These are phyloP conservation scores for Salvia splendens DNA, from an alignment of 257 asterid species.

Conservation along the genomic window DNA sequence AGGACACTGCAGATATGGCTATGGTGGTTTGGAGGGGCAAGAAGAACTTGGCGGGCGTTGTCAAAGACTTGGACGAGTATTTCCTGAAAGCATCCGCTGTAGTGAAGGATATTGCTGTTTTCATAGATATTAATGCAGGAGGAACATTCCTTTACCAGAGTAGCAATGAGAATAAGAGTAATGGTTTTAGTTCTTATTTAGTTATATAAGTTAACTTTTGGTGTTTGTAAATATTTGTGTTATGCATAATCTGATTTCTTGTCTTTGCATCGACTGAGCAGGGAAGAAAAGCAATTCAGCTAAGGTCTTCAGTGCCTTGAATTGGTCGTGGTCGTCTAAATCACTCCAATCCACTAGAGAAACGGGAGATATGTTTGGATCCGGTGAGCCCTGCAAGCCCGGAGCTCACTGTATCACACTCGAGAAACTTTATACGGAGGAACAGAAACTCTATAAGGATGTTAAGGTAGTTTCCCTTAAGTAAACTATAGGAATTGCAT, in stretches of 20 bases:
- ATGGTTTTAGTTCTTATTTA: constrained; percentile 28
- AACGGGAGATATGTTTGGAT: constrained; percentile 37
- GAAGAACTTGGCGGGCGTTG: constrained; percentile 52
- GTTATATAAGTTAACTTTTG: neutral
- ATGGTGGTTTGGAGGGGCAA: constrained; percentile 65
- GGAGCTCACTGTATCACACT: constrained; percentile 82
- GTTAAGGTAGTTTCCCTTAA: constrained; percentile 57
- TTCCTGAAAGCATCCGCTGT: constrained; percentile 70
- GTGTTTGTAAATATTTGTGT: neutral
- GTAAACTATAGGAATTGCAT: constrained; percentile 10
- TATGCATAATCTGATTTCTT: too few relatives aligned
- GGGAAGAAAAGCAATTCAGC: constrained; percentile 73
- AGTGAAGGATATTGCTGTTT: constrained; percentile 67
- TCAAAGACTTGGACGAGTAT: constrained; percentile 74
- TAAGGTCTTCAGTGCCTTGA: constrained; percentile 67
- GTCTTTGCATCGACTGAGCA: constrained; percentile 11
- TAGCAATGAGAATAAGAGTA: constrained; percentile 62
- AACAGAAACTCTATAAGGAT: constrained; percentile 73
- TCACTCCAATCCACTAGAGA: constrained; percentile 55
- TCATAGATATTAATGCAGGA: constrained; percentile 59
- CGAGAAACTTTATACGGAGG: constrained; percentile 64
- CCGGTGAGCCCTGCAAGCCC: constrained; percentile 73
- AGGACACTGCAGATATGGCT: constrained; percentile 61
- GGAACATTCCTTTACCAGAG: constrained; percentile 51
- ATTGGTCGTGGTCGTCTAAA: constrained; percentile 76